phyloP scores from a whole-genome alignment of 345 rosid species.

The Brassica rapa region DNA sequence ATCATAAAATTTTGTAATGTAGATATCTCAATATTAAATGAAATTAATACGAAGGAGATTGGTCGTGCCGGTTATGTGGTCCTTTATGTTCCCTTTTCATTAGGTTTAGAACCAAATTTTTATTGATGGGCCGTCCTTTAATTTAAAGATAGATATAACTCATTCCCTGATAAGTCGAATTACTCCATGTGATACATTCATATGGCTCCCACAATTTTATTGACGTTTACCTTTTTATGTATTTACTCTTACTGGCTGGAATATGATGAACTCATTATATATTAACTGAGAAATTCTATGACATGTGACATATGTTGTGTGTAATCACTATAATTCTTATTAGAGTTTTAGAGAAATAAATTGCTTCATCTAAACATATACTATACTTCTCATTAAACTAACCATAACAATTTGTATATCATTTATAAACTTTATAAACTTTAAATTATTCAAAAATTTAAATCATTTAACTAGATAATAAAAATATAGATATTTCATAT shows the following conservation, averaged over 20 bases:
- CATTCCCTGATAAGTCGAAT: background rate
- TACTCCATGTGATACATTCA: constrained; percentile 1
- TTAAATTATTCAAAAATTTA: too few relatives aligned
- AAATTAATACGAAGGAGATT: constrained; percentile 22
- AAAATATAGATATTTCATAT: too few relatives aligned
- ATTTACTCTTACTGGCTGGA: background rate
- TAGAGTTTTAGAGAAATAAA: too few relatives aligned
- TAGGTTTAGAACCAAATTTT: background rate
- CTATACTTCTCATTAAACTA: background rate
- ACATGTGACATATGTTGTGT: background rate
- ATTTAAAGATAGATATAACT: background rate
- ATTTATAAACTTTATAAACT: too few relatives aligned
- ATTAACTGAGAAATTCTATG: too few relatives aligned
- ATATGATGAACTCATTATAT: background rate
- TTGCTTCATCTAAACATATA: background rate
- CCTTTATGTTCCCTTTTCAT: constrained; percentile 13
- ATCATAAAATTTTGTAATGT: constrained; percentile 5
- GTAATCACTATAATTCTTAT: background rate
- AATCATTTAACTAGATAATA: too few relatives aligned
- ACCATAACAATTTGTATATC: too few relatives aligned
- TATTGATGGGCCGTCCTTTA: background rate
- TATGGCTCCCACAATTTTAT: background rate
- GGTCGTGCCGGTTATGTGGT: constrained; percentile 26
- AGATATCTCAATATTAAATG: too few relatives aligned
- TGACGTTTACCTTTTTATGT: background rate